phyloP scores from a whole-genome alignment of 108 stramenopile species.

The Phaeodactylum tricornutum region DNA sequence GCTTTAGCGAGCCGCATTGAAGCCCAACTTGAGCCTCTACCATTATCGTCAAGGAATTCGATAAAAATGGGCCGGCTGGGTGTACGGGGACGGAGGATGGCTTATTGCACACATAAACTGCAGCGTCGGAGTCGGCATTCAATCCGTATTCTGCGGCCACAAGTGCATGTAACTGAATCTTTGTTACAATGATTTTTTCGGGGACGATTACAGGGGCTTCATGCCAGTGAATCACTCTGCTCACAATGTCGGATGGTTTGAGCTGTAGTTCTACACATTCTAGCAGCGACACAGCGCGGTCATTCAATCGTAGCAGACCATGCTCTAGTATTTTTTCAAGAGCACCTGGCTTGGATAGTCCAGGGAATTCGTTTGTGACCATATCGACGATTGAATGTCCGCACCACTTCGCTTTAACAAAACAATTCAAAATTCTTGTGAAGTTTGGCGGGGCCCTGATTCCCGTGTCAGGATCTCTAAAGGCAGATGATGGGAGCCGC shows the following conservation, averaged over 20 bases:
- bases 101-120: conserved; percentile 59
- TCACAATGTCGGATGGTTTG: conserved; percentile 58
- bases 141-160: conserved; percentile 21
- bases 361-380: conserved; percentile 46
- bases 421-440: conserved; percentile 34
- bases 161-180: conserved; percentile 26
- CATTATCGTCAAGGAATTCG: conserved; percentile 66
- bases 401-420: conserved; percentile 70
- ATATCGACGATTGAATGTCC: conserved; percentile 39
- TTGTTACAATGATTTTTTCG: conserved; percentile 31
- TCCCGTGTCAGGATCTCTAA: too few relatives aligned
- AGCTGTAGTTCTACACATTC: conserved; percentile 17
- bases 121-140: conserved; percentile 2
- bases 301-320: conserved; percentile 55
- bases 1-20: conserved; percentile 43
- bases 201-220: conserved; percentile 66
- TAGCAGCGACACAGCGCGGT: conserved; percentile 11
- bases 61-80: conserved; percentile 73
- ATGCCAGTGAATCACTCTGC: conserved; percentile 67
- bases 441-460: conserved; percentile 51
- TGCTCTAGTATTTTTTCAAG: conserved; percentile 25
- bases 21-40: conserved; percentile 67
- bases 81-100: conserved; percentile 69
- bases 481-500: too few relatives aligned
- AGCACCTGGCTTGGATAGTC: conserved; percentile 12